A percentile compares a stretch with the other conserved stretches of the same genome.
Evolutionary conservation across 1,139 yeast genomes (phyloP).

Genomic region (Kurtzmaniella natalensis): DNA sequence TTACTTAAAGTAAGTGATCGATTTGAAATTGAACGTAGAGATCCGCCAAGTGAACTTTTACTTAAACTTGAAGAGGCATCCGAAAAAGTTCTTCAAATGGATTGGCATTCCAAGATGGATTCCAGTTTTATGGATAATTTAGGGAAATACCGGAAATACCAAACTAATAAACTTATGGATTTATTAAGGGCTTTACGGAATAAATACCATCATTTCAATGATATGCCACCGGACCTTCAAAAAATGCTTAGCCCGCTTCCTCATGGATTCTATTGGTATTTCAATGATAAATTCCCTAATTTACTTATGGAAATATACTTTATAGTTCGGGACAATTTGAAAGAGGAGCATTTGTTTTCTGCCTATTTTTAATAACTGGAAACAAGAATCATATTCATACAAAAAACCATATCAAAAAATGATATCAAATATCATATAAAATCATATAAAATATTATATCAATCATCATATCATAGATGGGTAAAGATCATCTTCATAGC

Average conservation of each 20-base stretch:
- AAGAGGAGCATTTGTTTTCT: conserved; percentile 57
- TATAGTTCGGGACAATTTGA: conserved; percentile 54
- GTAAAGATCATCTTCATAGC: no score
- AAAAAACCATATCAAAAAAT: no score
- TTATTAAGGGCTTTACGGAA: conserved; percentile 84
- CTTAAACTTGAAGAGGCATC: conserved; percentile 57
- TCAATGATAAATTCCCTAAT: conserved; percentile 69
- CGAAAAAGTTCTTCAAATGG: conserved; percentile 47
- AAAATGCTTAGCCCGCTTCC: conserved; percentile 74
- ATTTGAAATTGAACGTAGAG: conserved; percentile 82
- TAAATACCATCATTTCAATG: conserved; percentile 90
- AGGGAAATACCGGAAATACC: conserved; percentile 88
- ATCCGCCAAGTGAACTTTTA: conserved; percentile 73
- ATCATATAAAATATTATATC: no score
- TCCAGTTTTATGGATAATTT: conserved; percentile 69
- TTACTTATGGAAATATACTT: conserved; percentile 72
- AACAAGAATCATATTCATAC: no score
- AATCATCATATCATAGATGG: no score
- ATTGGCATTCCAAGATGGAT: conserved; percentile 82
- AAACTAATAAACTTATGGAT: conserved; percentile 74
- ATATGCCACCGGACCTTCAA: conserved; percentile 64
- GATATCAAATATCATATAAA: no score
- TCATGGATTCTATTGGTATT: conserved; percentile 75
- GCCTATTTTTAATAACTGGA: conserved; percentile 52
- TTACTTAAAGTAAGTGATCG: conserved; percentile 84